Base-by-base conservation (phyloP, 148 eudicot species). In the Rhododendron ferrugineum region DNA sequence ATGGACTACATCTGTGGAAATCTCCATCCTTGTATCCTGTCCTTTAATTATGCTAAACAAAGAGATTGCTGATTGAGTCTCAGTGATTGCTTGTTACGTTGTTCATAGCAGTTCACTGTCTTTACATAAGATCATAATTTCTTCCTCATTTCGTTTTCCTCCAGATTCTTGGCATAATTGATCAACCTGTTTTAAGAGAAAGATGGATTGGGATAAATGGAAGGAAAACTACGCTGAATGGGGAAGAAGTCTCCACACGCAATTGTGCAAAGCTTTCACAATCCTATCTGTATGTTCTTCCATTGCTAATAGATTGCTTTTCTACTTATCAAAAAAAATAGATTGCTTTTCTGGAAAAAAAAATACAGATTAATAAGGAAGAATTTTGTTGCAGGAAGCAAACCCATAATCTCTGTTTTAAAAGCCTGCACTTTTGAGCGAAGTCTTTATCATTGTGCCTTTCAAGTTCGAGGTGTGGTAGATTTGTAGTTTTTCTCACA, bases 171-270 rank as follows among this genome's bases (percentile, higher is more conserved):
- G 99, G 99, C 81, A 80, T 97, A 68, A 93, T 97, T 89, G 94
- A 97, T 89, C 99, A 97, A 88, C 99, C 99, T 83, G 79, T 97
- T 64, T 85, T 94, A 56, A 91, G 89, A 91, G 99, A 94, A 86
- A 91, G 98, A 91, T 97, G 99, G 98, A 84, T 95, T 80, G 98
- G 99, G 49, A 79, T 94, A 60, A 87, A 62, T 84, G 99, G 99
- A 85, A 94, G 93, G 84, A 92, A 54, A 85, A 97, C 98, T 60
- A 92, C 90, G 49, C 81, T 95, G 84, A 97, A 97, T 81, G 98
- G 98, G 76, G 87, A 90, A 86, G 94, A 93, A 87, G 87, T 97
- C 80, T 89, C 95, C 64, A 92, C 98, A n/a, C 97, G 99, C 87
- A 87, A 79, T 42, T 97, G 98, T 90, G 84, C 89, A 77, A 91